A percentile compares a stretch with the other conserved stretches of the same genome.
These are phyloP conservation scores for Dioscorea alata DNA, from an alignment of 106 monocot species.

Conservation along the genomic window DNA sequence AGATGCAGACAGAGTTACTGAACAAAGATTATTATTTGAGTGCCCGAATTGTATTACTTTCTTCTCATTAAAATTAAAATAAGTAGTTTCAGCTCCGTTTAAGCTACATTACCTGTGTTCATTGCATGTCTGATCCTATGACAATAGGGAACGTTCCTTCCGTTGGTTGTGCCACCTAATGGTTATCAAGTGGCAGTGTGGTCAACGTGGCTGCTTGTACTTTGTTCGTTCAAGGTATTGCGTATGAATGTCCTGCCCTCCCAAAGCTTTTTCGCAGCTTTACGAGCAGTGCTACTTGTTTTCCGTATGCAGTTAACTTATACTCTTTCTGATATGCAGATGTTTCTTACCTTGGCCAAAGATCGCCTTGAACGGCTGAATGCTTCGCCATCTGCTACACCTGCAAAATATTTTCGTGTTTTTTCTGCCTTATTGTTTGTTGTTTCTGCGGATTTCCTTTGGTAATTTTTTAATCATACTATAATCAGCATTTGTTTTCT, in stretches of 20 bases:
- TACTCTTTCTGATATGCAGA: conserved; percentile 31
- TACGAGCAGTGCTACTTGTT: too few relatives aligned
- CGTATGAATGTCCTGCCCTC: background rate
- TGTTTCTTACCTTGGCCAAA: conserved; percentile 87
- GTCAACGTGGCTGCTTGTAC: conserved; percentile 72
- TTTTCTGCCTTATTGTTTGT: conserved; percentile 85
- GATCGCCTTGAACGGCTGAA: conserved; percentile 91
- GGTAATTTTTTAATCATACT: conserved; percentile 41
- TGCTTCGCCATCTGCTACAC: conserved; percentile 84
- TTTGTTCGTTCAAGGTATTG: conserved; percentile 83
- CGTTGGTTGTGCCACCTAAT: conserved; percentile 81
- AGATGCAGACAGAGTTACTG: too few relatives aligned
- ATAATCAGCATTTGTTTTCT: too few relatives aligned
- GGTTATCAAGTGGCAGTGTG: conserved; percentile 60
- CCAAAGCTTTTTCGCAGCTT: too few relatives aligned
- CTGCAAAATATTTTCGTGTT: conserved; percentile 72
- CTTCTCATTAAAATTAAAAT: too few relatives aligned
- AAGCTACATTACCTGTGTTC: too few relatives aligned
- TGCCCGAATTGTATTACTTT: too few relatives aligned
- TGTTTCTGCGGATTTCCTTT: conserved; percentile 65
- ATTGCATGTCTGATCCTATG: too few relatives aligned
- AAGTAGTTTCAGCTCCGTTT: too few relatives aligned
- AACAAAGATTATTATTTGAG: too few relatives aligned
- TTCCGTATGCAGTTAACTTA: too few relatives aligned
- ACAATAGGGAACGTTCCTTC: conserved; percentile 80